phyloP scores from a whole-genome alignment of 768 basidiomycete species.

The Boletellus ananiceps region DNA sequence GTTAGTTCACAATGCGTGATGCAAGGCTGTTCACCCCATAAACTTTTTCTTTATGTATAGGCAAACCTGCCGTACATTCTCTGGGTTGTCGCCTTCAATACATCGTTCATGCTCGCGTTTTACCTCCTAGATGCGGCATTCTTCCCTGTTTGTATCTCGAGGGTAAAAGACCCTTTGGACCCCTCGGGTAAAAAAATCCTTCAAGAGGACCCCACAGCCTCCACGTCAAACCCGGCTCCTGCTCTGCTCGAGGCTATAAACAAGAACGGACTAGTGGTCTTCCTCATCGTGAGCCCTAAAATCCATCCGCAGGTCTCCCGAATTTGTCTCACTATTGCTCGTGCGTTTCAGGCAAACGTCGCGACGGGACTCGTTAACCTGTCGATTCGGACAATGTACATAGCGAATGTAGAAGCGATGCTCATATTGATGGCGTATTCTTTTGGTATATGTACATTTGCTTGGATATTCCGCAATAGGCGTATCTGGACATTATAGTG shows the following conservation, averaged over 20 bases:
- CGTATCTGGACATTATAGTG: slow-evolving; percentile 32
- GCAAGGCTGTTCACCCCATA: neutral
- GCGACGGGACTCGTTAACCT: slow-evolving; percentile 83
- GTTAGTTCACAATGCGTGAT: neutral
- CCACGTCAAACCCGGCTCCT: slow-evolving; percentile 32
- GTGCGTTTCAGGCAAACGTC: slow-evolving; percentile 67
- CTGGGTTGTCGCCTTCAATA: slow-evolving; percentile 89
- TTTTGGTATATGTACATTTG: slow-evolving; percentile 50
- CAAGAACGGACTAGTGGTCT: slow-evolving; percentile 70
- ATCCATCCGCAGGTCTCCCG: neutral
- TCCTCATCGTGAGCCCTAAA: slow-evolving; percentile 63
- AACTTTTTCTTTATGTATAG: slow-evolving; percentile 36
- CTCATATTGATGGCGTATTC: slow-evolving; percentile 59
- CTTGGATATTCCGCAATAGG: slow-evolving; percentile 49
- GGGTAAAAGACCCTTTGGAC: slow-evolving; percentile 21
- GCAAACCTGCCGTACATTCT: slow-evolving; percentile 85
- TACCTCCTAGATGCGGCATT: slow-evolving; percentile 70
- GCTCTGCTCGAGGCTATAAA: slow-evolving; percentile 78
- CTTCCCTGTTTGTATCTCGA: slow-evolving; percentile 43
- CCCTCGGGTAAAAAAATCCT: slow-evolving; percentile 24
- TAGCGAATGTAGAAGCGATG: slow-evolving; percentile 52
- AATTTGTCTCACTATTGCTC: neutral
- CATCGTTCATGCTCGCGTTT: slow-evolving; percentile 78
- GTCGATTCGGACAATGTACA: slow-evolving; percentile 77
- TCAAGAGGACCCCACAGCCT: slow-evolving; percentile 21